Evolutionary conservation across 257 asterid species (phyloP).

Genomic region (Ophiorrhiza pumila): DNA sequence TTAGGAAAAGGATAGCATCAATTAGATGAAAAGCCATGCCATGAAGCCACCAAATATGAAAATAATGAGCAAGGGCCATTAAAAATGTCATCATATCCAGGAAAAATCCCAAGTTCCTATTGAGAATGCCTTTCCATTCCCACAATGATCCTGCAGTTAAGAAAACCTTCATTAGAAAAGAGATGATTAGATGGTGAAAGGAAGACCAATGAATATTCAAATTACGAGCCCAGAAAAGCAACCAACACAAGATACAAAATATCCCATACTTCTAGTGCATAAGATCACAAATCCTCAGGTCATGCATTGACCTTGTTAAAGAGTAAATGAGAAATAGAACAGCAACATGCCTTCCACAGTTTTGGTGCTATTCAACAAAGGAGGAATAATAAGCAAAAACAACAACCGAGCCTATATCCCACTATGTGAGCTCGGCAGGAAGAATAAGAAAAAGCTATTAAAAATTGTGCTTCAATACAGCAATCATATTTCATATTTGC

Average conservation of each 20-base stretch:
- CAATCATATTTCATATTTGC: background rate
- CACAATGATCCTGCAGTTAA: constrained; percentile 63
- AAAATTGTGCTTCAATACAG: too few relatives aligned
- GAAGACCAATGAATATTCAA: background rate
- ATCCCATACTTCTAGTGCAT: too few relatives aligned
- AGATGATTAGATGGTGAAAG: background rate
- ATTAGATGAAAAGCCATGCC: constrained; percentile 96
- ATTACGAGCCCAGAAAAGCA: background rate
- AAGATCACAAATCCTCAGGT: background rate
- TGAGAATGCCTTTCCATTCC: constrained; percentile 82
- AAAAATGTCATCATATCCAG: constrained; percentile 88
- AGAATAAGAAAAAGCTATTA: too few relatives aligned
- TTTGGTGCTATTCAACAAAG: background rate
- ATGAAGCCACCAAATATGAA: constrained; percentile 97
- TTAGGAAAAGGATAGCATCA: constrained; percentile 83
- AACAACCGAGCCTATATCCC: too few relatives aligned
- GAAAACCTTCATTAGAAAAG: constrained; percentile 5
- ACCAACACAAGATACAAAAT: background rate
- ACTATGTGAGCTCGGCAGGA: too few relatives aligned
- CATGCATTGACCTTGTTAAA: background rate
- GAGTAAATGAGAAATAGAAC: too few relatives aligned
- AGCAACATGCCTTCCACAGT: background rate
- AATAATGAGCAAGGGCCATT: constrained; percentile 85
- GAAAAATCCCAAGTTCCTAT: constrained; percentile 79
- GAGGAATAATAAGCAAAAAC: background rate